phyloP scores from a whole-genome alignment of 2,329 filamentous ascomycete genomes.

The Thelonectria blattea region DNA sequence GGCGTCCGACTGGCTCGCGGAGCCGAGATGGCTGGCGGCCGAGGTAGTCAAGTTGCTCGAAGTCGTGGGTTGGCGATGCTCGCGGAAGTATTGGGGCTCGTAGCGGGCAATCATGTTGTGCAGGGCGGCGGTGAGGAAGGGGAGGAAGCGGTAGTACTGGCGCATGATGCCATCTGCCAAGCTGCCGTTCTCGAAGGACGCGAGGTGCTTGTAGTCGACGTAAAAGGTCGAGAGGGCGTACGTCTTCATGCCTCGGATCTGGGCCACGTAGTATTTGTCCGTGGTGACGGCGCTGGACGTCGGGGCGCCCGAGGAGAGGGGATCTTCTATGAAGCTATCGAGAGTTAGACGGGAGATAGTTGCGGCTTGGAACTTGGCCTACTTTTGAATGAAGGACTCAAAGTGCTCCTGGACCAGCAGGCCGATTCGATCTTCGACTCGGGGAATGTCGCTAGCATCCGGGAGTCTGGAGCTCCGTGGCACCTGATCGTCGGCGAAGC shows the following conservation, averaged over 20 bases:
- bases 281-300: constrained; percentile 74
- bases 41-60: constrained; percentile 76
- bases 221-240: constrained; percentile 85
- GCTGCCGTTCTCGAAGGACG: constrained; percentile 76
- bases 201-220: constrained; percentile 85
- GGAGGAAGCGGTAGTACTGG: constrained; percentile 94
- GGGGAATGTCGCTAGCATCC: constrained; percentile 63
- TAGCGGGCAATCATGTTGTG: constrained; percentile 95
- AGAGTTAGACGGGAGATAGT: constrained; percentile 1
- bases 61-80: constrained; percentile 84
- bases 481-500: constrained; percentile 69
- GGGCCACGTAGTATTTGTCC: constrained; percentile 84
- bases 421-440: constrained; percentile 78
- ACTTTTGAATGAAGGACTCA: constrained; percentile 81
- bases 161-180: constrained; percentile 85
- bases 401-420: constrained; percentile 78
- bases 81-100: constrained; percentile 90
- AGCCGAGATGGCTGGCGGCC: constrained; percentile 66
- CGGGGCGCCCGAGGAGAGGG: constrained; percentile 65
- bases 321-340: constrained; percentile 70
- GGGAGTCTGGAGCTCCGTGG: constrained; percentile 57
- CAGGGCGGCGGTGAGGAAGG: constrained; percentile 85
- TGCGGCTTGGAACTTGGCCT: constrained; percentile 33
- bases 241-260: constrained; percentile 77
- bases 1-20: constrained; percentile 68